Percentiles rank a stretch among this genome's conserved stretches.
Conservation (phyloP, 2,329 filamentous ascomycete species). For the Aspergillus thermomutatus region DNA sequence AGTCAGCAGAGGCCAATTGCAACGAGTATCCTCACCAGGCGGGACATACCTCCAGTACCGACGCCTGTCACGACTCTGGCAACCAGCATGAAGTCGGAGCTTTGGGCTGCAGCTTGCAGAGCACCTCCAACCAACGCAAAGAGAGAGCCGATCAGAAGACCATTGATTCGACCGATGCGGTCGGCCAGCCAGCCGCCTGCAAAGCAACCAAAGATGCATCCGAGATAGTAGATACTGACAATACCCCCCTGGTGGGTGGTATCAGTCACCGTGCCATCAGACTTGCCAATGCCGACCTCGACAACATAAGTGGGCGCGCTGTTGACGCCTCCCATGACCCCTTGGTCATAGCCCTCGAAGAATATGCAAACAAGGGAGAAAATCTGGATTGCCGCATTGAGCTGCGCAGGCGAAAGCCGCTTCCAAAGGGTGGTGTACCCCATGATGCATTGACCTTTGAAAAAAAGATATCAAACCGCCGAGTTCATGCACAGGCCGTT, state of each 20-base stretch:
- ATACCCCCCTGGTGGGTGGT: conserved; percentile 51
- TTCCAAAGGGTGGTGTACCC: conserved; percentile 43
- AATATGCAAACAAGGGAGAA: conserved; percentile 35
- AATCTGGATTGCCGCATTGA: conserved; percentile 38
- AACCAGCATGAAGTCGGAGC: conserved; percentile 48
- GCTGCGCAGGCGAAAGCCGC: conserved; percentile 39
- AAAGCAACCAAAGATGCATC: conserved; percentile 51
- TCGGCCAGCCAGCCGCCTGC: conserved; percentile 51
- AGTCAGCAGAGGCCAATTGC: conserved; percentile 9
- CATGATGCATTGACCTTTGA: conserved; percentile 21
- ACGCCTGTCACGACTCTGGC: conserved; percentile 52
- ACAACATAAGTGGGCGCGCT: conserved; percentile 35
- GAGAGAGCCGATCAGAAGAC: conserved; percentile 46
- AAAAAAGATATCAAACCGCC: background rate
- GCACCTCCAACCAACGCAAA: conserved; percentile 51
- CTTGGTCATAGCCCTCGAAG: conserved; percentile 52
- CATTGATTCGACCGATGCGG: conserved; percentile 52
- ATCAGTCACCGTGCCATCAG: conserved; percentile 47
- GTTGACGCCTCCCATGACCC: conserved; percentile 54
- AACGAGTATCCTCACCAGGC: conserved; percentile 7
- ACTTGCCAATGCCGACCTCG: conserved; percentile 43
- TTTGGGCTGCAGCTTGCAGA: conserved; percentile 46
- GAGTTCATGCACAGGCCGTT: background rate
- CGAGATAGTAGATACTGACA: conserved; percentile 53
- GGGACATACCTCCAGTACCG: conserved; percentile 46